Evolutionary conservation across 139 green algal species (phyloP).

Genomic region (Chlamydomonas sp.): DNA sequence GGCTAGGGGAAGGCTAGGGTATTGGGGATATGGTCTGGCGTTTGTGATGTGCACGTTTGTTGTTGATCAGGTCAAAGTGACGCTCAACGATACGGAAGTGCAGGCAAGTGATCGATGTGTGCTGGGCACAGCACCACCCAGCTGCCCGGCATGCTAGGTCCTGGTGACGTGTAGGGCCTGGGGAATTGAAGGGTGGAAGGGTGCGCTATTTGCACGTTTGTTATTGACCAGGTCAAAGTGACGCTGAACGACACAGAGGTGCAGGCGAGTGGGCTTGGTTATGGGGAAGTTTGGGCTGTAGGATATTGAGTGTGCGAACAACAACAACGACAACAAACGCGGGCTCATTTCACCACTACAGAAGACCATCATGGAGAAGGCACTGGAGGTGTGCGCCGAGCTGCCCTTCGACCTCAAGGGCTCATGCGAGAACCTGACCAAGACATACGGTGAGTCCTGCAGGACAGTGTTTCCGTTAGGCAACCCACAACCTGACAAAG

Average conservation of each 20-base stretch:
- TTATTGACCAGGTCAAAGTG: slow-evolving; percentile 17
- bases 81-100: slow-evolving; percentile 6
- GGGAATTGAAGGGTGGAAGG: too few relatives aligned
- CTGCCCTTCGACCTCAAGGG: slow-evolving; percentile 19
- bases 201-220: slow-evolving; percentile 29
- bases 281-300: too few relatives aligned
- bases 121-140: too few relatives aligned
- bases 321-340: too few relatives aligned
- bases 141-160: too few relatives aligned
- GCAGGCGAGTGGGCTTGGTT: too few relatives aligned
- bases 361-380: slow-evolving; percentile 20
- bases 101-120: too few relatives aligned
- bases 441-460: slow-evolving; percentile 20
- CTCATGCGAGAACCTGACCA: slow-evolving; percentile 20
- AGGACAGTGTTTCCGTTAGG: background rate
- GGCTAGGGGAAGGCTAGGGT: too few relatives aligned
- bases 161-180: too few relatives aligned
- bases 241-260: slow-evolving; percentile 9
- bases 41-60: slow-evolving; percentile 29
- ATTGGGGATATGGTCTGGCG: too few relatives aligned
- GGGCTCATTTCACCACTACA: too few relatives aligned
- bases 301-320: too few relatives aligned
- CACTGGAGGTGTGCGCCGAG: slow-evolving; percentile 18
- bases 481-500: background rate
- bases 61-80: slow-evolving; percentile 14